Base-by-base conservation (phyloP, 768 basidiomycete species). In the Leccinum subtestaceum region DNA sequence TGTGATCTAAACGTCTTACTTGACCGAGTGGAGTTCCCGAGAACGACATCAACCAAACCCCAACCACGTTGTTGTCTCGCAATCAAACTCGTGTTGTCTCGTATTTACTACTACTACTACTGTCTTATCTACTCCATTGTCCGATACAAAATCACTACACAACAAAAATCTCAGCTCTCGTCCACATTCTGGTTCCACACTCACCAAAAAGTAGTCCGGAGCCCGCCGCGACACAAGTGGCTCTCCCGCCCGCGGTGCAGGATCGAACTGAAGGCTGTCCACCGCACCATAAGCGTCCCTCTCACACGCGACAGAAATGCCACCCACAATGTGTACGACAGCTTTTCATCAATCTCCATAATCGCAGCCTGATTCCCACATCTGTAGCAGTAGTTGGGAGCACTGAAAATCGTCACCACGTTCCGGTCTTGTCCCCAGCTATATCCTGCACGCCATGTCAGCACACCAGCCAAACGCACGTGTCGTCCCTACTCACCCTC, bases 341-440 rank as follows among this genome's bases (percentile, higher is more conserved):
- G 80, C 83, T 94, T 94, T 86, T 94, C 92, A 77, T 99, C 97
- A 75, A 99, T 97, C 76, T 99, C 97, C 88, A 99, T 96, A 74
- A 99, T 99, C 52, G 97, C 97, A 56, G 97, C 97, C 71, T 98
- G 97, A 75, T 99, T 99, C 55, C 97, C 97, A 73, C 97, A 99
- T 73, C 97, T 84, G 81, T 99, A 99, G 78, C 96, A 99, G 76
- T 98, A 99, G 78, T 99, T 99, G 46, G 97, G 97, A 65, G 97
- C 97, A 64, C 95, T 98, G 81, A 98, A 99, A 72, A 99, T 98
- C 46, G 96, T 99, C 64, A 99, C 96, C 23, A 99, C 96, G 73
- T 98, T 98, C 75, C 94, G 86, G 78, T 98, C 96, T 77, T 98
- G 96, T 60, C 95, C 94, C 96, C 96, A 98, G 73, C 94, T 97